phyloP scores from a whole-genome alignment of 139 green algal species.

The Coelastrella sp. region DNA sequence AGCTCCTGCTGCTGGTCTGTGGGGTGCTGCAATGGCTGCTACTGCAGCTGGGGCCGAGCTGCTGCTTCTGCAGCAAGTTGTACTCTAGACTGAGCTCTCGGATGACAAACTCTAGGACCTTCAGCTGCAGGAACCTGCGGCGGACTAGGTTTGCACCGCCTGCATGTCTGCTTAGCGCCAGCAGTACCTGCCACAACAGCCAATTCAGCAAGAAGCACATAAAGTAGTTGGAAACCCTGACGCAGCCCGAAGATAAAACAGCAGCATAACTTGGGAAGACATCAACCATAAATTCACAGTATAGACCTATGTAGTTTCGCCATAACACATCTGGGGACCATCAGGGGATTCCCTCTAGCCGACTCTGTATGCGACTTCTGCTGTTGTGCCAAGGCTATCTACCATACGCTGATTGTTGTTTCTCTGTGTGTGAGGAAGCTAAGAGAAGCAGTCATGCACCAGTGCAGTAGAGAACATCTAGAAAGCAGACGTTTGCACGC shows the following conservation, averaged over 20 bases:
- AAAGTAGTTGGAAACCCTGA: not conserved
- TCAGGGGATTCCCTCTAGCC: no score
- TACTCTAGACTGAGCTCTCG: conserved; percentile 31
- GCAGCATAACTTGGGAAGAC: not conserved
- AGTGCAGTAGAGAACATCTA: not conserved
- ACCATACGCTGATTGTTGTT: no score
- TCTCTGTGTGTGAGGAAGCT: not conserved
- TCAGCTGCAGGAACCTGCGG: conserved; percentile 40
- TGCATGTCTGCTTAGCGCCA: conserved; percentile 18
- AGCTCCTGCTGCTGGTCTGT: not conserved
- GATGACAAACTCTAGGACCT: conserved; percentile 25
- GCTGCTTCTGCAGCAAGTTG: not conserved
- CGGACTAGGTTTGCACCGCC: conserved; percentile 18
- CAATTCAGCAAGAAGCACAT: not conserved
- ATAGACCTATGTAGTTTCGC: no score
- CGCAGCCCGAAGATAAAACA: not conserved
- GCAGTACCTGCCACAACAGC: conserved; percentile 11
- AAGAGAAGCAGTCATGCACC: not conserved
- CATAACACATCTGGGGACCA: no score
- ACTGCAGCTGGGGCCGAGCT: not conserved
- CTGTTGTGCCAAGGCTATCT: no score
- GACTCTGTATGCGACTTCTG: no score
- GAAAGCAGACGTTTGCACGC: not conserved
- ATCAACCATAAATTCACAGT: no score
- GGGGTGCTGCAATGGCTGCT: conserved; percentile 14